Conservation (phyloP, 768 basidiomycete species). For the Sarcomyxa edulis region DNA sequence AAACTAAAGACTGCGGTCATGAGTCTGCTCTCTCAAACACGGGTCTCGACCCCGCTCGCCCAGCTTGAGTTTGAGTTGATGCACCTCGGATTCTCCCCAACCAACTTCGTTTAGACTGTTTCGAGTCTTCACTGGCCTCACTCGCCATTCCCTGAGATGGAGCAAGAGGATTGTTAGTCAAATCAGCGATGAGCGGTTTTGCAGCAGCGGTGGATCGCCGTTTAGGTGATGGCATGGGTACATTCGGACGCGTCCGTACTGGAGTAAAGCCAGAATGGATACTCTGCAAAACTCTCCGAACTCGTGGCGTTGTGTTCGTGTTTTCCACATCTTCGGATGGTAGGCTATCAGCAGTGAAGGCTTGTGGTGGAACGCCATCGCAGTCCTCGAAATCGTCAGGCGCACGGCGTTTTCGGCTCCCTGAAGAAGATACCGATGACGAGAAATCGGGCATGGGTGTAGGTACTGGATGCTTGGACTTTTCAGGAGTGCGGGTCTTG, state of each 20-base stretch:
- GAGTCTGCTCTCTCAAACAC: constrained; percentile 11
- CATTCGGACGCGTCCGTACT: constrained; percentile 43
- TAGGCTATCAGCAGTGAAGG: constrained; percentile 52
- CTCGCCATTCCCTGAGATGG: constrained; percentile 15
- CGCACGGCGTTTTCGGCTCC: constrained; percentile 68
- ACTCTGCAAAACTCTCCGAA: constrained; percentile 52
- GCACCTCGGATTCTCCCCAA: constrained; percentile 62
- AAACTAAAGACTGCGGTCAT: constrained; percentile 14
- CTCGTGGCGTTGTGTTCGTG: constrained; percentile 49
- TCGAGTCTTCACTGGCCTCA: constrained; percentile 25
- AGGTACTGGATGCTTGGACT: constrained; percentile 15
- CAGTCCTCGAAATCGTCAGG: constrained; percentile 72
- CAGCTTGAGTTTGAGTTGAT: constrained; percentile 23
- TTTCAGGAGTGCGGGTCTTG: constrained; percentile 49
- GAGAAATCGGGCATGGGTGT: constrained; percentile 25
- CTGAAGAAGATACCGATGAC: constrained; percentile 40
- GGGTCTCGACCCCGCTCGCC: constrained; percentile 13
- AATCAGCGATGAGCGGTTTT: constrained; percentile 40
- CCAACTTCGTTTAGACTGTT: constrained; percentile 61
- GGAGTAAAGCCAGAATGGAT: constrained; percentile 72
- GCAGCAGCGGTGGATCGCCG: constrained; percentile 24
- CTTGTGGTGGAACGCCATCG: constrained; percentile 56
- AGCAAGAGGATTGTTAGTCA: constrained; percentile 59
- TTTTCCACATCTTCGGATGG: constrained; percentile 32
- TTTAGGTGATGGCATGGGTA: constrained; percentile 44